Evolutionary conservation across 768 basidiomycete genomes (phyloP), one percentile per base, ranked within the genome.

Genomic region (Lentinula boryana): DNA sequence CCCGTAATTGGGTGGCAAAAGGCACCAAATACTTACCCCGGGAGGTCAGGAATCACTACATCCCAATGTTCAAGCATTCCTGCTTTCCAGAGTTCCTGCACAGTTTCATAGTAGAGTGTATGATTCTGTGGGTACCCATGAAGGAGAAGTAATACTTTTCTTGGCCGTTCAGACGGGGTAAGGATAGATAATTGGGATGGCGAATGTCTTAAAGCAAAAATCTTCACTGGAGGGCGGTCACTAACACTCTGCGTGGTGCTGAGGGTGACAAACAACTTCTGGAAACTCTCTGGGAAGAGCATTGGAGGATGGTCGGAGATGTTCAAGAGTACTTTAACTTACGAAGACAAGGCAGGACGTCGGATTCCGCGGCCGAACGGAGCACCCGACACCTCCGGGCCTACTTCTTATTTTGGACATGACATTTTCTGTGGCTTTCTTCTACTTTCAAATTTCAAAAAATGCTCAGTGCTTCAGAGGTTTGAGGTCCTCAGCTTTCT

Each of bases 91-190:
- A 62, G 48, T 32, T 62, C 60, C 7, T 48, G 31, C 1, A 56
- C 60, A 13, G 41, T 23, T 46, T 32, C 54, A 31, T 62, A 55
- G 44, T 32, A 62, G 7, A 50, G 21, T 4, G 60, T 62, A 36
- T 62, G 60, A 32, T 62, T 62, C 31, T 62, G 60, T 16, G 60
- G 60, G 46, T 15, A 62, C 32, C 60, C 60, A 35, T 62, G 60
- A 12, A 62, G 54, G 10, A 62, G 53, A 33, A 62, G 27, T n/a
- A 62, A 35, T 18, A 62, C 43, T 44, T 57, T 62, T 57, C 36
- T 55, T 16, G 53, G n/a, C 3, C 8, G 18, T 23, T 33, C 16
- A 21, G 35, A 21, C 12, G 53, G 12, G 8, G 53, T n/a, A 23
- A 48, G 16, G 21, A 48, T 18, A 27, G 46, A 12, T 27, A 12